These are phyloP conservation scores for Saccharomyces jurei DNA, from an alignment of 805 yeast genomes.

Conservation along the genomic window DNA sequence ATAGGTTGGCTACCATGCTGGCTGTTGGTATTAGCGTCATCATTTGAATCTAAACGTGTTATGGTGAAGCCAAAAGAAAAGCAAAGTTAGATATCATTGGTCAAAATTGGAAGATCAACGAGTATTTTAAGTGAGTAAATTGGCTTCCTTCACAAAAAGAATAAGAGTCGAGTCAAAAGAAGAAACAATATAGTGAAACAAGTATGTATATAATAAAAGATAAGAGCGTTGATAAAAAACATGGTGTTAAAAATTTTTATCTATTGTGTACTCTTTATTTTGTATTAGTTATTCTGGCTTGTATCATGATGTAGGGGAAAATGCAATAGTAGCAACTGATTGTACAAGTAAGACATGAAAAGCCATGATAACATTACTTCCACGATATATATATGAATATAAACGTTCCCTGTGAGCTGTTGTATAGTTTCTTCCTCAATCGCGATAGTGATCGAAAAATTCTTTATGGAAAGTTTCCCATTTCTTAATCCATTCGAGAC, in stretches of 20 bases:
- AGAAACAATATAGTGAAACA: not conserved
- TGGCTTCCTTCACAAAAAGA: not conserved
- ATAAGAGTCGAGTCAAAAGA: not conserved
- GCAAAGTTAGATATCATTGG: not conserved
- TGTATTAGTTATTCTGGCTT: no score
- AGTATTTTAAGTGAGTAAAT: not conserved
- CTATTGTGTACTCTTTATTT: no score
- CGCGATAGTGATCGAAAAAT: slow-evolving; percentile 53
- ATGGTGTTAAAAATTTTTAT: no score
- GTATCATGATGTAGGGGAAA: not conserved
- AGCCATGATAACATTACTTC: not conserved
- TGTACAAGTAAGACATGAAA: not conserved
- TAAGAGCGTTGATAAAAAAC: not conserved
- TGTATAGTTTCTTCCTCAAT: slow-evolving; percentile 5
- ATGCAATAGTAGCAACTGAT: not conserved
- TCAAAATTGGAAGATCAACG: not conserved
- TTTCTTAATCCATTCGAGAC: slow-evolving; percentile 72
- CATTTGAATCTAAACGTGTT: slow-evolving; percentile 1
- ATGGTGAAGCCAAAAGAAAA: not conserved
- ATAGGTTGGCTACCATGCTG: slow-evolving; percentile 82
- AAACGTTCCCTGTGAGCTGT: not conserved
- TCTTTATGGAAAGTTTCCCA: slow-evolving; percentile 74
- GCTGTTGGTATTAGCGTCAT: slow-evolving; percentile 38
- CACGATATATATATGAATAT: not conserved
- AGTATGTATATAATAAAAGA: not conserved